Percentiles rank a stretch among this genome's conserved stretches.
Conservation (phyloP, 768 basidiomycete genomes). For the Pleurotus giganteus region DNA sequence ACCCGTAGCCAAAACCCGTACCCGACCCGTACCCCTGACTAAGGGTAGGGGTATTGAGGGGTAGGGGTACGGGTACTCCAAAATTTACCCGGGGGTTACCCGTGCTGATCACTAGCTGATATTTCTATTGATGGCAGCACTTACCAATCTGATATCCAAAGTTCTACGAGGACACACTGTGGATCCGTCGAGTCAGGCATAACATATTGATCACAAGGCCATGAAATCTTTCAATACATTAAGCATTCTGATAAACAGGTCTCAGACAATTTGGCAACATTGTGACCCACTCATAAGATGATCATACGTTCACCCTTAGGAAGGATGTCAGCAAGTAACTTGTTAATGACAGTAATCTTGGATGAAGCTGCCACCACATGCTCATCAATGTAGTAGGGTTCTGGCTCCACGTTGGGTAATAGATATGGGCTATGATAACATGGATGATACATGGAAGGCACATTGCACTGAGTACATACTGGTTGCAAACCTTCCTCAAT, state of each 20-base stretch:
- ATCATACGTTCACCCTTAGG: constrained; percentile 63
- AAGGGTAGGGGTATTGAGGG: too few relatives aligned
- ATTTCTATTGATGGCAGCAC: too few relatives aligned
- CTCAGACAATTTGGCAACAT: not conserved
- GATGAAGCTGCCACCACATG: constrained; percentile 56
- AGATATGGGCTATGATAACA: constrained; percentile 49
- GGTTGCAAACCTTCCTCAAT: constrained; percentile 68
- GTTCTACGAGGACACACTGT: constrained; percentile 52
- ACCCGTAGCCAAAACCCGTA: too few relatives aligned
- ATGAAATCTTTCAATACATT: constrained; percentile 69
- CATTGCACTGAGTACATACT: constrained; percentile 33
- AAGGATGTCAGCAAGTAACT: constrained; percentile 51
- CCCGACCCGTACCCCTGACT: too few relatives aligned
- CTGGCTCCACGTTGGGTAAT: constrained; percentile 46
- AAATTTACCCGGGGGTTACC: too few relatives aligned
- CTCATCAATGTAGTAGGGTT: constrained; percentile 49
- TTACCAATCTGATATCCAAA: constrained; percentile 55
- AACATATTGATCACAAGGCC: constrained; percentile 53
- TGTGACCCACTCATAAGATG: constrained; percentile 62
- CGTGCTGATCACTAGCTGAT: too few relatives aligned
- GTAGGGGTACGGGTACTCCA: too few relatives aligned
- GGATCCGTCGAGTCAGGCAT: constrained; percentile 58
- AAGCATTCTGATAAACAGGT: constrained; percentile 48
- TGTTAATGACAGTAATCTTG: constrained; percentile 57
- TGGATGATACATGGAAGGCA: constrained; percentile 7